These are phyloP conservation scores for Fusarium napiforme DNA, from an alignment of 2,329 filamentous ascomycete genomes.

Conservation along the genomic window DNA sequence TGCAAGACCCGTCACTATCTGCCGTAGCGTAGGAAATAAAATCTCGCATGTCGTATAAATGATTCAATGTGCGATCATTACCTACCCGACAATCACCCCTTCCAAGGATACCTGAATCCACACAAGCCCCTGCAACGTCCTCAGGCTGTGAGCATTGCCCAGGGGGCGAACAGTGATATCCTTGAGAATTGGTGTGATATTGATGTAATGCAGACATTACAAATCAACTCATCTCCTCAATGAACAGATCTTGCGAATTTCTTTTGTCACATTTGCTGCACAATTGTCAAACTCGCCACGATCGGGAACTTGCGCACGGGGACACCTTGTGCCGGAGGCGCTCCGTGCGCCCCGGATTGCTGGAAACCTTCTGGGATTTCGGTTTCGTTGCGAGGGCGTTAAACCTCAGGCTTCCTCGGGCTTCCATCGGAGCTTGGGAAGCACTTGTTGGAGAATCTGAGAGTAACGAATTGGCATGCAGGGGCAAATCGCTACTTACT, in stretches of 20 bases:
- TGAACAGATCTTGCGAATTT: constrained; percentile 9
- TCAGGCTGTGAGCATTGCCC: neutral
- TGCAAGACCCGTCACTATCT: neutral
- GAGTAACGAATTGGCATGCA: constrained; percentile 21
- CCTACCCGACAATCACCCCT: neutral
- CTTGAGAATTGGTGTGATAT: neutral
- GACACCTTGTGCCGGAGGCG: neutral
- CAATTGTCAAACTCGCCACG: constrained; percentile 26
- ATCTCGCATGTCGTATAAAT: neutral
- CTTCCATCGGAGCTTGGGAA: constrained; percentile 12
- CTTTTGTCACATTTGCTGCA: constrained; percentile 1
- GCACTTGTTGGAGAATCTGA: constrained; percentile 21
- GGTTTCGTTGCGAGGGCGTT: constrained; percentile 20
- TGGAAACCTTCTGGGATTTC: constrained; percentile 5
- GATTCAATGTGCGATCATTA: neutral
- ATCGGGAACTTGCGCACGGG: constrained; percentile 20
- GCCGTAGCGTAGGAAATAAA: neutral
- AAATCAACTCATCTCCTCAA: constrained; percentile 20
- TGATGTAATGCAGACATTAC: constrained; percentile 31
- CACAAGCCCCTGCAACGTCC: neutral
- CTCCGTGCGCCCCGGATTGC: neutral
- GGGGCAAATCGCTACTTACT: neutral
- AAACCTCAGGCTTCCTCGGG: constrained; percentile 16
- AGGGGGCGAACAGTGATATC: neutral
- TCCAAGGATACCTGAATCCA: neutral